Percentiles rank a stretch among this genome's conserved stretches.
Conservation (phyloP, 1,284 basidiomycete species). For the Ustilago nuda region DNA sequence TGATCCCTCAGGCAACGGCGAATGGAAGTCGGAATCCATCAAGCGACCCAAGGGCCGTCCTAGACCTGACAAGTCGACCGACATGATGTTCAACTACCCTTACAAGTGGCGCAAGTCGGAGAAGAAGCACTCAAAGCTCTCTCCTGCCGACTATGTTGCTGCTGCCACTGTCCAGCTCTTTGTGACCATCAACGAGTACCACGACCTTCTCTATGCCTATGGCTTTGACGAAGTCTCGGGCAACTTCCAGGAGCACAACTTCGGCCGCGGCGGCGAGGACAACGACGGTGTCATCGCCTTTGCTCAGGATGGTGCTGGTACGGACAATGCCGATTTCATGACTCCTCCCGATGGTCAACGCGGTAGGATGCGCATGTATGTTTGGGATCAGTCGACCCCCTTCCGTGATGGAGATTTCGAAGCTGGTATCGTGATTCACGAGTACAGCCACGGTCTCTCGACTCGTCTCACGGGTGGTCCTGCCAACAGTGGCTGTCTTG, state of each 20-base stretch:
- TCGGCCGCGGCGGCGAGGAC: constrained; percentile 85
- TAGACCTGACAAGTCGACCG: constrained; percentile 45
- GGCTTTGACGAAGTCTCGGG: constrained; percentile 91
- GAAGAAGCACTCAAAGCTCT: constrained; percentile 50
- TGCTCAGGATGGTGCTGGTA: constrained; percentile 92
- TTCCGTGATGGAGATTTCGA: constrained; percentile 95
- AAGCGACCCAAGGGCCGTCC: constrained; percentile 49
- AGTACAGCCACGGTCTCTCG: constrained; percentile 82
- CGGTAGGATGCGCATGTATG: constrained; percentile 94
- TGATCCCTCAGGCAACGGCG: constrained; percentile 50
- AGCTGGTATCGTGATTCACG: constrained; percentile 68
- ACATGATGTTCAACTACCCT: constrained; percentile 59
- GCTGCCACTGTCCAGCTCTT: constrained; percentile 57
- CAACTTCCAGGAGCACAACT: constrained; percentile 98
- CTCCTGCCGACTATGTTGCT: constrained; percentile 50
- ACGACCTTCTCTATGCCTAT: constrained; percentile 70
- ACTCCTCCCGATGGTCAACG: constrained; percentile 75
- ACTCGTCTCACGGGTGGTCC: constrained; percentile 95
- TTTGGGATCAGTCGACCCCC: constrained; percentile 77
- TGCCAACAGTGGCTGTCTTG: constrained; percentile 83
- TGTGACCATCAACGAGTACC: constrained; percentile 61
- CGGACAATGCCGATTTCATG: constrained; percentile 73
- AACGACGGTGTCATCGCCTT: constrained; percentile 92
- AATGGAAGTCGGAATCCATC: constrained; percentile 43
- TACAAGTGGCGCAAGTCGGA: constrained; percentile 61